A percentile compares a stretch with the other conserved stretches of the same genome.
These are phyloP conservation scores for Dichotomocladium elegans DNA, from an alignment of 371 early-diverging fungal species.

Conservation along the genomic window DNA sequence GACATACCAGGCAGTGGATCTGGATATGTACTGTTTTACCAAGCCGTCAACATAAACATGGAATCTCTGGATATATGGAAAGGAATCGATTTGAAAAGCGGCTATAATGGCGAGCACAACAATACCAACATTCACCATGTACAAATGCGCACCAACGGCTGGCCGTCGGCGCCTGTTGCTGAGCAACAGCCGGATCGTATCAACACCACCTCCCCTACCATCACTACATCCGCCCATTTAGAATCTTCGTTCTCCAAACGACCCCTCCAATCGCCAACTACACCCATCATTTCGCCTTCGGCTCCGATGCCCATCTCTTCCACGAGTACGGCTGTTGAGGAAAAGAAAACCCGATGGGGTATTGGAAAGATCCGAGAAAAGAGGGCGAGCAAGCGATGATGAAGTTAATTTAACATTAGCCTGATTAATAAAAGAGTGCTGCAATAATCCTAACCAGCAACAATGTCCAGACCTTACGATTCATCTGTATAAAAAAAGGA, in stretches of 20 bases:
- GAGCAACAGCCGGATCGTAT: not conserved
- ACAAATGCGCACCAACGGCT: slow-evolving; percentile 7
- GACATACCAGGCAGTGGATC: slow-evolving; percentile 76
- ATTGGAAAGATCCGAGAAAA: slow-evolving; percentile 22
- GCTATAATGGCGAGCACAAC: not conserved
- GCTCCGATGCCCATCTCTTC: slow-evolving; percentile 3
- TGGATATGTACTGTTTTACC: slow-evolving; percentile 83
- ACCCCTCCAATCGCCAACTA: not conserved
- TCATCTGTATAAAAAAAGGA: too few relatives aligned
- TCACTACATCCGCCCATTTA: slow-evolving; percentile 2
- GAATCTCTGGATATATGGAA: slow-evolving; percentile 28
- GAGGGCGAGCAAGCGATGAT: slow-evolving; percentile 11
- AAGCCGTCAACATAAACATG: slow-evolving; percentile 51
- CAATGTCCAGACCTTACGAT: too few relatives aligned
- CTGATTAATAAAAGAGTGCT: too few relatives aligned
- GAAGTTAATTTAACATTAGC: too few relatives aligned
- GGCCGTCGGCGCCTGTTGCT: slow-evolving; percentile 7
- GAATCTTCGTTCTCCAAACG: slow-evolving; percentile 1
- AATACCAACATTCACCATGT: not conserved
- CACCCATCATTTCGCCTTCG: not conserved
- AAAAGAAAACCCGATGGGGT: slow-evolving; percentile 32
- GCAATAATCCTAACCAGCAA: too few relatives aligned
- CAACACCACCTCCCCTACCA: not conserved
- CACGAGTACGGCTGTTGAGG: slow-evolving; percentile 12
- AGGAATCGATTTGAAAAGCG: slow-evolving; percentile 12